Evolutionary conservation across 148 eudicot species (phyloP), one percentile per base, ranked within the genome.

Genomic region (Cornus suecica): DNA sequence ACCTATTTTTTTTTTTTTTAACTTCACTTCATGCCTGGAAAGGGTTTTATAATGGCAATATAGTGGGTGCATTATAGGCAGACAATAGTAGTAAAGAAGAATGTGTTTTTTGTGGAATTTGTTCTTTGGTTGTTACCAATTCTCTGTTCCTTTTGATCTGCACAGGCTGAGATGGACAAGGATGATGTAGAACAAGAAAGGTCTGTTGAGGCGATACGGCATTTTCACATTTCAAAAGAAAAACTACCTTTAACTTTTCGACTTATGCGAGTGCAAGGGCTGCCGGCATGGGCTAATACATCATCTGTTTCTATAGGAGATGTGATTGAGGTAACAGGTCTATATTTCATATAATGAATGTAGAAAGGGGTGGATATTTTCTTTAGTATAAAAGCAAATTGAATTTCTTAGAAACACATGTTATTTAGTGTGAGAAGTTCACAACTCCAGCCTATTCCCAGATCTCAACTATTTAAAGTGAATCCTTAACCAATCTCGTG

Each of bases 241-340:
- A 81, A 83, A 52, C 13, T 89, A 64, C 86, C 96, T 66, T 81
- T 30, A 61, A 89, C 92, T 61, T 94, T 94, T 76, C 90, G 93
- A 34, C 93, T 94, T 68, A 67, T 94, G 88, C 82, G 81, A 78
- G 99, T 91, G 68, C 79, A 77, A 85, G 94, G 88, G 75, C 90
- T 94, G 67, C 97, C 96, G 20, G 69, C 82, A 63, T 91, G 96
- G 97, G 89, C 97, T 30, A 92, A 92, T 76, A 89, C 96, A 28
- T 87, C 91, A 45, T 86, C 90, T 79, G 97, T 89, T 69, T 90
- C 97, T 30, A 82, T 94, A 63, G 80, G 79, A n/a, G 91, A 89
- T 85, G 92, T 92, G 58, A 84, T 94, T 79, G 78, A 91, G 96
- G 99, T 92, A 76, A 28, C 22, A 45, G 15, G 69, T 76, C n/a